These are phyloP conservation scores for Trametes coccinea DNA, from an alignment of 768 basidiomycete species.

Conservation along the genomic window DNA sequence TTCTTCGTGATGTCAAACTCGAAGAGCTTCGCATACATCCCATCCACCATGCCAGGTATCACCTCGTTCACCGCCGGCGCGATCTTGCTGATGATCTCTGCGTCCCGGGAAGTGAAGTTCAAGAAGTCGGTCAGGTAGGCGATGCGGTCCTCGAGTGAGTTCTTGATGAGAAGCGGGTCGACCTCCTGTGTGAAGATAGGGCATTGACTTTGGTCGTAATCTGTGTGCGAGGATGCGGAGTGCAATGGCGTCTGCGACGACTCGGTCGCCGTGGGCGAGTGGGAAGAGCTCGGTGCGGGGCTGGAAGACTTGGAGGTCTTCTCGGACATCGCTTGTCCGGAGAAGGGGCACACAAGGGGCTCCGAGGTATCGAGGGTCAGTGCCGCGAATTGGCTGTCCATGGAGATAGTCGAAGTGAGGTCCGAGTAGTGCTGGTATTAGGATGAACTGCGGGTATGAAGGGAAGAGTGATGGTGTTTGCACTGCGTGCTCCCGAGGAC, in stretches of 20 bases:
- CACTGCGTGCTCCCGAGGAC: background rate
- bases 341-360: constrained; percentile 23
- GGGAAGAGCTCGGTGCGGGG: constrained; percentile 5
- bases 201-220: constrained; percentile 5
- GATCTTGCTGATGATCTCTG: constrained; percentile 42
- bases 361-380: constrained; percentile 14
- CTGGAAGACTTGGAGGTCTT: constrained; percentile 11
- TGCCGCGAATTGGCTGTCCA: constrained; percentile 9
- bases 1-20: constrained; percentile 47
- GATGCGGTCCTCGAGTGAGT: constrained; percentile 40
- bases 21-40: constrained; percentile 47
- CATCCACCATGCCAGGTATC: constrained; percentile 46
- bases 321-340: background rate
- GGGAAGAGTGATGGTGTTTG: constrained; percentile 6
- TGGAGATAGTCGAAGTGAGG: constrained; percentile 2
- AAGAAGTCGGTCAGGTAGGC: constrained; percentile 49
- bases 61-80: constrained; percentile 43
- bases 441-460: constrained; percentile 5
- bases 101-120: constrained; percentile 43
- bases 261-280: constrained; percentile 18
- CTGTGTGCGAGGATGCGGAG: constrained; percentile 16
- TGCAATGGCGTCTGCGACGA: constrained; percentile 19
- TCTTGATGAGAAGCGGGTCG: constrained; percentile 31
- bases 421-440: background rate
- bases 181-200: constrained; percentile 31